Base-by-base conservation (phyloP, 2,329 filamentous ascomycete genomes). In the Coniella lustricola region DNA sequence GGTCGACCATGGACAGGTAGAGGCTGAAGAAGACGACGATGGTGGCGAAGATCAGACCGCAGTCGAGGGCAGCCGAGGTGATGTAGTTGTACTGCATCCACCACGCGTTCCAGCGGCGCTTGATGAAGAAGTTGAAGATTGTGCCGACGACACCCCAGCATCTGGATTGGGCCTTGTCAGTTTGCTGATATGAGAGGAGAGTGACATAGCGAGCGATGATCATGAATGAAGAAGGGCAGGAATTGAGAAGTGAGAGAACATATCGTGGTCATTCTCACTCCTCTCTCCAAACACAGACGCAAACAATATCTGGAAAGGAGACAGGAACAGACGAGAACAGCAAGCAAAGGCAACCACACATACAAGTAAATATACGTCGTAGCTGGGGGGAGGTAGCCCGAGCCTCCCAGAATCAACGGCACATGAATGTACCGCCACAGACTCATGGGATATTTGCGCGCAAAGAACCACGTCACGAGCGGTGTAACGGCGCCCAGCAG, bases 61-160 rank as follows among this genome's bases (percentile, higher is more conserved):
- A 77, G 62, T 88, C 85, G 33, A 89, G 68, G 1, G 81, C 85
- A 0, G 84, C 84, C 17, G 83, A 86, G 0, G 82, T 79, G 59
- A 87, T 74, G 62, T 88, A 89, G 68, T 89, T 88, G 68, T 87
- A 89, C 63, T 83, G 80, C 63, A 84, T 70, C 85, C 85, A 89
- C 85, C 84, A 88, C 31, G 81, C 84, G 3, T 74, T 77, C 65
- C 76, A 84, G 53, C 77, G 74, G 50, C 81, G 73, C 60, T 78
- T 77, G 60, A 88, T 76, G 56, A 73, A 79, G 57, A 76, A 83
- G 65, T 87, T 86, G 69, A 88, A 88, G 32, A 82, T 55, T 41
- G 77, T 74, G 8, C 85, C 85, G 7, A 85, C 78, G 21, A 79
- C 61, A 3, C 79, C 83, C 85, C 85, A 88, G 59, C 77, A 77